Conservation (phyloP, 164 flowering plant genomes). For the Magnolia officinalis region DNA sequence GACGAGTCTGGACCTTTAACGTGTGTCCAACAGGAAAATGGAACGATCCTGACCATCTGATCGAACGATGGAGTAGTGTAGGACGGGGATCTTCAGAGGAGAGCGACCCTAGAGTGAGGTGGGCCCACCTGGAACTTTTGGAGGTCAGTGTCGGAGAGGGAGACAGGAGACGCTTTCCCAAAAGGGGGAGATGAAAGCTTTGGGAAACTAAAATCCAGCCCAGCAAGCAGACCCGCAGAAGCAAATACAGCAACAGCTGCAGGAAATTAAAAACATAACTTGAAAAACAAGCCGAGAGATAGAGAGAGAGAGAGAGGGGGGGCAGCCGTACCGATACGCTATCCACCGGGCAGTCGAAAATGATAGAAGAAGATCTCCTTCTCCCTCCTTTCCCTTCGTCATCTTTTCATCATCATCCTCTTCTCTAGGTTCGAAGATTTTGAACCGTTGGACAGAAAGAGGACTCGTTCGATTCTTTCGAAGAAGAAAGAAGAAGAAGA, state of each 20-base stretch:
- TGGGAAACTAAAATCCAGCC: not conserved
- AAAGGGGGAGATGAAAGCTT: not conserved
- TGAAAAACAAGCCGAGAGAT: not conserved
- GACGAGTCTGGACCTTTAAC: too few relatives aligned
- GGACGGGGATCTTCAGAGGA: too few relatives aligned
- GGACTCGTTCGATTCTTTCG: not conserved
- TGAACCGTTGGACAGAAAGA: not conserved
- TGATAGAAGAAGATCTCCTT: not conserved
- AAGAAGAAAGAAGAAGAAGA: not conserved
- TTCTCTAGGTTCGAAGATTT: not conserved
- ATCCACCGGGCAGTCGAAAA: not conserved
- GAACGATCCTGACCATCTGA: too few relatives aligned
- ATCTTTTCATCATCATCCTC: not conserved
- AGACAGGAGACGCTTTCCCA: not conserved
- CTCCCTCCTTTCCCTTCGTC: not conserved
- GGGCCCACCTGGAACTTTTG: too few relatives aligned
- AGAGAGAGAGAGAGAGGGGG: not conserved
- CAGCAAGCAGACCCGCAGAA: not conserved
- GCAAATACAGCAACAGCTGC: not conserved
- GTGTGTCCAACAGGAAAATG: too few relatives aligned
- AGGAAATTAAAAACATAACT: not conserved
- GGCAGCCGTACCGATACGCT: not conserved
- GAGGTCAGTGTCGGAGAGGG: not conserved
- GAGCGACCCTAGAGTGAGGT: too few relatives aligned
- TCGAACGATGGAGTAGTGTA: too few relatives aligned